Evolutionary conservation across 805 yeast genomes (phyloP), one percentile per base, ranked within the genome.

Genomic region (Phaffomyces antillensis): DNA sequence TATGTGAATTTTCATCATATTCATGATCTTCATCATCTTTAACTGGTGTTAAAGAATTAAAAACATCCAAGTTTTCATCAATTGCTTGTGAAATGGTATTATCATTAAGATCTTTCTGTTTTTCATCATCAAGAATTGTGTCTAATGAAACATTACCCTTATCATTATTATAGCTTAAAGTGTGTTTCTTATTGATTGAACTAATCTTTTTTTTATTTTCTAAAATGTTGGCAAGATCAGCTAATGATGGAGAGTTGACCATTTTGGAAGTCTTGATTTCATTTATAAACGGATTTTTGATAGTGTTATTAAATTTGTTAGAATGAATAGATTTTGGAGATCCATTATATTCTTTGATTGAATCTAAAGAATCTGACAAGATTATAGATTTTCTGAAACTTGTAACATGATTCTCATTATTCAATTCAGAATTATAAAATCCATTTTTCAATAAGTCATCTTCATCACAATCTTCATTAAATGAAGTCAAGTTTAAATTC

Each of bases 231-330:
- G 72, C 71, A n/a, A 70, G 48, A 0, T 72, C 73, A 46, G 70
- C 64, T 33, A 70, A 54, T 0, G 73, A 68, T 4, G 75, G 75
- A 2, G 73, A 69, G 20, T 69, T 60, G 4, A 71, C 66, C 64
- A 70, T 66, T 35, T 64, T 63, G 17, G 63, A 28, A 17, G 37
- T 38, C 2, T 40, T 45, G 2, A 36, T 37, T 33, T 26, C 43
- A 30, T 20, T 20, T 5, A 20, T 3, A 20, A 20, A 3, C 23
- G 23, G 23, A 20, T 20, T 20, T 4, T 20, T 20, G 5, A 4
- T 5, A 4, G 23, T 20, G 23, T 20, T 20, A 20, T 20, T 20
- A 7, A 7, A 20, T 20, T 20, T 5, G 6, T 4, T 20, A 7
- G 23, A 20, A 7, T 4, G 23, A 20, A 4, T 20, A 20, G 23